Conservation (phyloP, 352 stramenopile species). For the Pythium grandisporangium region DNA sequence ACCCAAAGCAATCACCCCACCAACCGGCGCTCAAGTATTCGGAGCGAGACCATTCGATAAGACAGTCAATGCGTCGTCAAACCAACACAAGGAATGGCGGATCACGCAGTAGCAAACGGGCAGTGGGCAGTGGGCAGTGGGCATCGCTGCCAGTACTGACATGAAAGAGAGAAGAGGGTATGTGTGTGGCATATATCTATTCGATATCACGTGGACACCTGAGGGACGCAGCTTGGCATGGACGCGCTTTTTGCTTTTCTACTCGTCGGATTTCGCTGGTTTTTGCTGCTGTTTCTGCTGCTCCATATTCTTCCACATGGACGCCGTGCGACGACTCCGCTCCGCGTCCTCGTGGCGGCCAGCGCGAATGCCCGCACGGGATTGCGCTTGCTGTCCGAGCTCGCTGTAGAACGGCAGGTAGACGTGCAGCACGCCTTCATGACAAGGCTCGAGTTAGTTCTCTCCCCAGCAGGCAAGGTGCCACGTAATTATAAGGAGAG, state of each 20-base stretch:
- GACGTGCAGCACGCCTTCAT: slow-evolving; percentile 15
- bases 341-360: not conserved
- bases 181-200: too few relatives aligned
- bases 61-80: too few relatives aligned
- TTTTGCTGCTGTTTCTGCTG: slow-evolving; percentile 5
- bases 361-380: slow-evolving; percentile 12
- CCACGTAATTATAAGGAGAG: not conserved
- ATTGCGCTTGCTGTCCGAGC: slow-evolving; percentile 20
- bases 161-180: too few relatives aligned
- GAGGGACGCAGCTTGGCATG: not conserved
- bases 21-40: slow-evolving; percentile 2
- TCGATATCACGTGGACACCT: too few relatives aligned
- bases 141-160: too few relatives aligned
- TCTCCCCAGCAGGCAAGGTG: not conserved
- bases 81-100: too few relatives aligned
- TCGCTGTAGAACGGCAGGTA: slow-evolving; percentile 33
- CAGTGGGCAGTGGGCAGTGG: too few relatives aligned
- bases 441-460: not conserved
- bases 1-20: too few relatives aligned
- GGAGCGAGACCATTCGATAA: not conserved
- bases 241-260: not conserved
- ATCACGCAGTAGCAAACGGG: too few relatives aligned
- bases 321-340: slow-evolving; percentile 12
- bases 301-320: slow-evolving; percentile 42
- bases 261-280: not conserved